Conservation (phyloP, 352 stramenopile genomes). For the Pythium brachiatum region DNA sequence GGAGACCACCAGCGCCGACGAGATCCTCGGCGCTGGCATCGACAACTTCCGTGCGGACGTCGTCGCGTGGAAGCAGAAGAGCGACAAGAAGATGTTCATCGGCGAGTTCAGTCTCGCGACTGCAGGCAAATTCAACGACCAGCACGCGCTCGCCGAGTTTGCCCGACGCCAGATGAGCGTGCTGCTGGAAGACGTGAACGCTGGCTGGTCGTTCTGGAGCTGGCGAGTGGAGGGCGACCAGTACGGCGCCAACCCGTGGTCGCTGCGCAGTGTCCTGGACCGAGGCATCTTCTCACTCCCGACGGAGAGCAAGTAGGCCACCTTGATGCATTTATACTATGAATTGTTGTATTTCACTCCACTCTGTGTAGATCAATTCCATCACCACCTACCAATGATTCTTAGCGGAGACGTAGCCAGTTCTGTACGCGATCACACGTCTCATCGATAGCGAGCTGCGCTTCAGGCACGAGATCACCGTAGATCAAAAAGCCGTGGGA, state of each 20-base stretch:
- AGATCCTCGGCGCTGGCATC: constrained; percentile 9
- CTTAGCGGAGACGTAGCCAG: constrained; percentile 37
- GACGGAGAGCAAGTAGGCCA: no score
- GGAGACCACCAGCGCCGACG: constrained; percentile 9
- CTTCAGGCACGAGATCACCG: constrained; percentile 74
- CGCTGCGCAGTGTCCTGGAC: constrained; percentile 17
- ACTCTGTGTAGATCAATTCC: no score
- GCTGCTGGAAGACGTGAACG: constrained; percentile 1
- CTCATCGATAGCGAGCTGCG: constrained; percentile 78
- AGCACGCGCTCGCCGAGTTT: not conserved
- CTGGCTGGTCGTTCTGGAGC: constrained; percentile 23
- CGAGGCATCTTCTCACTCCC: constrained; percentile 17
- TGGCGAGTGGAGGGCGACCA: constrained; percentile 23
- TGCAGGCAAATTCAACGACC: constrained; percentile 10
- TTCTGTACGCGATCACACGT: constrained; percentile 75
- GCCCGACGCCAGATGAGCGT: constrained; percentile 6
- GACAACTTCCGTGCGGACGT: constrained; percentile 16
- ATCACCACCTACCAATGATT: no score
- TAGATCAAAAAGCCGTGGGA: constrained; percentile 89
- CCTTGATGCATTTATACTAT: no score
- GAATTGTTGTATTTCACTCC: no score
- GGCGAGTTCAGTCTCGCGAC: constrained; percentile 28
- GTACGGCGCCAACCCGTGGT: constrained; percentile 18
- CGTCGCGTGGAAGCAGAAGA: constrained; percentile 12
- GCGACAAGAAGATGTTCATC: constrained; percentile 28